Evolutionary conservation across 2,329 filamentous ascomycete genomes (phyloP).

Genomic region (Talaromyces albobiverticillius): DNA sequence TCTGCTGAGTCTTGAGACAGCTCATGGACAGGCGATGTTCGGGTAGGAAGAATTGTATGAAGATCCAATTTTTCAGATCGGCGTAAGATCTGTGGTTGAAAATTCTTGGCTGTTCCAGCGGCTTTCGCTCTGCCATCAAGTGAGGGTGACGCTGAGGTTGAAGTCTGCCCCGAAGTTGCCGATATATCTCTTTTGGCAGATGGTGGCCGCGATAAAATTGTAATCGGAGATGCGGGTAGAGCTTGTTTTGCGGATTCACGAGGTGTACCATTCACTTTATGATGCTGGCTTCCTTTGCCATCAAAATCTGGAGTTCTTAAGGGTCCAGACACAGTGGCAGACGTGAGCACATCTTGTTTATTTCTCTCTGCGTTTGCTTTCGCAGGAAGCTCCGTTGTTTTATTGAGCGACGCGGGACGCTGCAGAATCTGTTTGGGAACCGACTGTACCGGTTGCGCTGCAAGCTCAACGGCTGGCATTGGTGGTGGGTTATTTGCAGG

Average conservation of each 20-base stretch:
- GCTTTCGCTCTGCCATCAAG: constrained; percentile 21
- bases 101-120: constrained; percentile 40
- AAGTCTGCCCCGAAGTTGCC: constrained; percentile 13
- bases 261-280: constrained; percentile 22
- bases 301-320: constrained; percentile 41
- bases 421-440: constrained; percentile 32
- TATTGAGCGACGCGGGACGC: constrained; percentile 21
- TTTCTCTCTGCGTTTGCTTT: constrained; percentile 17
- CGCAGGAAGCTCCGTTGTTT: constrained; percentile 17
- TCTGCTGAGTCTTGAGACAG: constrained; percentile 19
- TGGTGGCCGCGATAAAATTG: constrained; percentile 36
- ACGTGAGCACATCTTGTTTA: constrained; percentile 23
- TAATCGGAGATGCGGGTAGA: constrained; percentile 32
- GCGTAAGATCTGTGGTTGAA: constrained; percentile 55
- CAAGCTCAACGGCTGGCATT: constrained; percentile 43
- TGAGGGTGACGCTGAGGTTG: constrained; percentile 17
- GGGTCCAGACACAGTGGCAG: constrained; percentile 41
- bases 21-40: constrained; percentile 24
- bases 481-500: constrained; percentile 16
- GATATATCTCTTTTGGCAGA: constrained; percentile 27
- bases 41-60: constrained; percentile 27
- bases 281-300: constrained; percentile 22
- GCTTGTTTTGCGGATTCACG: background rate
- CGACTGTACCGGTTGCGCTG: constrained; percentile 41
- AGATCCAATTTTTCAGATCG: constrained; percentile 43